Evolutionary conservation across 164 flowering plant species (phyloP), one percentile per base, ranked within the genome.

Genomic region (Stephania yunnanensis): DNA sequence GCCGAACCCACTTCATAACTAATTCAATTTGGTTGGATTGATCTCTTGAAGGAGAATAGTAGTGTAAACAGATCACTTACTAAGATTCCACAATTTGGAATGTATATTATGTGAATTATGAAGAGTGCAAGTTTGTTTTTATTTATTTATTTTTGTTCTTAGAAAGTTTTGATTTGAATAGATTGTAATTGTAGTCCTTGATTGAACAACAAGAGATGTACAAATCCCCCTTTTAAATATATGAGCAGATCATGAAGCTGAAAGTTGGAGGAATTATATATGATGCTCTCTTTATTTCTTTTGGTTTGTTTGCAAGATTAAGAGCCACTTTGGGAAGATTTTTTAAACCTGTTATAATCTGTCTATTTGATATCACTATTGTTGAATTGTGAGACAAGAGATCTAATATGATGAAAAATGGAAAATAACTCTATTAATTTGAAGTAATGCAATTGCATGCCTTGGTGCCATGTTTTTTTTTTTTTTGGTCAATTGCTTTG

Each of bases 1-100:
- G 64, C 85, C 85, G 2, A 82, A 82, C 78, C 85, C 85, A 5
- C 82, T 82, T 44, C 91, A 88, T 71, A 87, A 88, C 65, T 84
- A 80, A 85, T 81, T 53, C 46, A 78, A 64, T 29, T 66, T 66
- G 15, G 66, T 11, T 11, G 55, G 15, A 50, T 50, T 50, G 12
- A 50, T 50, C 55, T 50, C 55, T 50, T 50, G 55, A 11, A 50
- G 55, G 15, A 7, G 15, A 25, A 25, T 25, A 25, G 25, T 25
- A 25, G 66, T 61, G 66, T 61, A n/a, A 61, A 61, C 10, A 19
- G 22, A 61, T 61, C 9, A 61, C 25, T 61, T 61, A 19, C 22
- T 7, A 17, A 58, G 65, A 58, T 58, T 58, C n/a, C 4, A 58
- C 65, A 58, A 58, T 58, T 20, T 6, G 8, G 66, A 25, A 61